Evolutionary conservation across 1,139 yeast genomes (phyloP).

Genomic region (Scheffersomyces lignicola): DNA sequence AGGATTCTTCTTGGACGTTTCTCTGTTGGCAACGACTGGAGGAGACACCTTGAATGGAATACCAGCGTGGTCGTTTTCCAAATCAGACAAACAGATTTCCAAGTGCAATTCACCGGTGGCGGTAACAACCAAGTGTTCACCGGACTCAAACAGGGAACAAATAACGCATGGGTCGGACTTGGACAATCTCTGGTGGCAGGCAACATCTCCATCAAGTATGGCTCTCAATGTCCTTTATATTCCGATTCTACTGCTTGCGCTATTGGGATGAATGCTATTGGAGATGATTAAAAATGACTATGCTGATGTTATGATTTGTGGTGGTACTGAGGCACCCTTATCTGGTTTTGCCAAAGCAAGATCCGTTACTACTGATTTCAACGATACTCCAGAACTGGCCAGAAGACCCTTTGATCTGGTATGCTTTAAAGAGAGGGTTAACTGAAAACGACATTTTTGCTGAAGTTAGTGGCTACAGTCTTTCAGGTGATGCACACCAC

Average conservation of each 20-base stretch:
- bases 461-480: conserved; percentile 83
- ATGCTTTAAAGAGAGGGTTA: conserved; percentile 65
- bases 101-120: conserved; percentile 99
- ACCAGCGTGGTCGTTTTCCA: conserved; percentile 99
- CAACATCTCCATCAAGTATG: conserved; percentile 75
- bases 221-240: conserved; percentile 82
- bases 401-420: conserved; percentile 90
- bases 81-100: conserved; percentile 95
- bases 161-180: conserved; percentile 99
- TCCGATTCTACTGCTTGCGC: conserved; percentile 95
- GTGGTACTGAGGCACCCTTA: conserved; percentile 88
- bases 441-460: conserved; percentile 63
- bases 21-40: conserved; percentile 99
- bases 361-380: conserved; percentile 66
- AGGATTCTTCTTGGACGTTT: conserved; percentile 94
- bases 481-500: conserved; percentile 90
- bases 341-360: conserved; percentile 93
- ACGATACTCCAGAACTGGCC: conserved; percentile 62
- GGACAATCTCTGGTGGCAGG: conserved; percentile 99
- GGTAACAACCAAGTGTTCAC: conserved; percentile 99
- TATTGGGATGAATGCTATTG: conserved; percentile 90
- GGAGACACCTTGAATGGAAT: conserved; percentile 96
- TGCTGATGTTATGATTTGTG: conserved; percentile 87
- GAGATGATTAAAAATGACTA: conserved; percentile 86
- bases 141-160: conserved; percentile 83